Conservation (phyloP, 331 rosid species). For the Acacia concinna region DNA sequence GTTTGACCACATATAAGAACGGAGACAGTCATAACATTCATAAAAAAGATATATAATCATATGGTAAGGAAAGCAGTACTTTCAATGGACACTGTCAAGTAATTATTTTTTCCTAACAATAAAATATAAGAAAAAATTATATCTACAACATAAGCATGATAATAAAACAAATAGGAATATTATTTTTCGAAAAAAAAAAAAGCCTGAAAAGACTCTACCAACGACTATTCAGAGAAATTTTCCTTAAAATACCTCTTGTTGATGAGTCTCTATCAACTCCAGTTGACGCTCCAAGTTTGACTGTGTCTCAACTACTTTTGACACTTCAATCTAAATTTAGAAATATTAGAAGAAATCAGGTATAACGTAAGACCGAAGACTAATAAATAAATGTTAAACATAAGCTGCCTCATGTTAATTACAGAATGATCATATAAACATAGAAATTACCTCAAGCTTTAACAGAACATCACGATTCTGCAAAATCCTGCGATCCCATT, state of each 20-base stretch:
- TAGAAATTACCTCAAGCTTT: conserved; percentile 70
- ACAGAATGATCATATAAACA: conserved; percentile 3
- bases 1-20: not conserved
- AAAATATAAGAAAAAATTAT: conserved; percentile 7
- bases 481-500: conserved; percentile 93
- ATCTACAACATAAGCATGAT: not conserved
- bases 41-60: not conserved
- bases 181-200: not conserved
- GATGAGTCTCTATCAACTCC: conserved; percentile 95
- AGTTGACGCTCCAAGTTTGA: conserved; percentile 84
- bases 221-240: not conserved
- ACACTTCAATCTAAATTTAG: conserved; percentile 77
- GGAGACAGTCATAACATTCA: not conserved
- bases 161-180: not conserved
- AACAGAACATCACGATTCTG: conserved; percentile 83
- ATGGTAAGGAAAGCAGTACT: not conserved
- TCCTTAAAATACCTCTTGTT: conserved; percentile 71
- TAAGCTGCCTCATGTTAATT: not conserved
- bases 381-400: not conserved
- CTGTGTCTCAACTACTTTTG: conserved; percentile 90
- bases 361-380: not conserved
- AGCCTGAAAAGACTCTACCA: conserved; percentile 1
- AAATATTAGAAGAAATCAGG: conserved; percentile 25
- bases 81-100: not conserved
- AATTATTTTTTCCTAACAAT: not conserved